phyloP scores from a whole-genome alignment of 306 rosid species.

The Malus fusca region DNA sequence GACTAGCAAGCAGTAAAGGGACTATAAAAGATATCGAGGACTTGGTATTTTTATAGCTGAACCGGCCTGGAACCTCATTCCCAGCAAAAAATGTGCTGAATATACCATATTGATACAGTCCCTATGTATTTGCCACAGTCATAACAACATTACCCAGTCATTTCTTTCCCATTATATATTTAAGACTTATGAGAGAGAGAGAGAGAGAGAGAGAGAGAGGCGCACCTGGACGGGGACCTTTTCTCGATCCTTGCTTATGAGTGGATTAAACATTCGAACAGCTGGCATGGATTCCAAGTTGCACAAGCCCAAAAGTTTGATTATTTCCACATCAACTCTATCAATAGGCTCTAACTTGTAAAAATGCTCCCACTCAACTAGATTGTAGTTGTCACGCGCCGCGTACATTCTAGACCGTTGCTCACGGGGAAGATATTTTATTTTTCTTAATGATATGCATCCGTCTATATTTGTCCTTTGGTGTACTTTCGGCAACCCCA shows the following conservation, averaged over 20 bases:
- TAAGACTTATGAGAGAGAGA: no score
- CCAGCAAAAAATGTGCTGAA: not conserved
- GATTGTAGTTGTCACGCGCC: accelerated
- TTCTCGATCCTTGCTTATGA: accelerated
- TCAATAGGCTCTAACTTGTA: not conserved
- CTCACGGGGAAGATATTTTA: not conserved
- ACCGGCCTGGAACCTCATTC: not conserved
- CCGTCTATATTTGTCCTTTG: accelerated
- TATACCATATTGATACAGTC: not conserved
- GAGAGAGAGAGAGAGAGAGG: no score
- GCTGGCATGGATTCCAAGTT: not conserved
- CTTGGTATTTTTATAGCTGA: not conserved
- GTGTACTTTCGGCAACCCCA: not conserved
- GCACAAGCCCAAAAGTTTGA: not conserved
- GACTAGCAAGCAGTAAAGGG: not conserved
- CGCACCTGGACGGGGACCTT: not conserved
- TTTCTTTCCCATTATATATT: no score
- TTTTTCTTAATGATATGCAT: not conserved
- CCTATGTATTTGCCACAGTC: not conserved
- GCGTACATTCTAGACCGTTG: accelerated
- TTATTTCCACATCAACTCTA: not conserved
- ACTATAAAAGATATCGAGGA: not conserved
- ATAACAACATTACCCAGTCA: no score
- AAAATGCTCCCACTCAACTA: accelerated
- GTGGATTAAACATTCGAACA: no score